Evolutionary conservation across 2,329 filamentous ascomycete species (phyloP), one percentile per base, ranked within the genome.

Genomic region (Monosporascus sp.): DNA sequence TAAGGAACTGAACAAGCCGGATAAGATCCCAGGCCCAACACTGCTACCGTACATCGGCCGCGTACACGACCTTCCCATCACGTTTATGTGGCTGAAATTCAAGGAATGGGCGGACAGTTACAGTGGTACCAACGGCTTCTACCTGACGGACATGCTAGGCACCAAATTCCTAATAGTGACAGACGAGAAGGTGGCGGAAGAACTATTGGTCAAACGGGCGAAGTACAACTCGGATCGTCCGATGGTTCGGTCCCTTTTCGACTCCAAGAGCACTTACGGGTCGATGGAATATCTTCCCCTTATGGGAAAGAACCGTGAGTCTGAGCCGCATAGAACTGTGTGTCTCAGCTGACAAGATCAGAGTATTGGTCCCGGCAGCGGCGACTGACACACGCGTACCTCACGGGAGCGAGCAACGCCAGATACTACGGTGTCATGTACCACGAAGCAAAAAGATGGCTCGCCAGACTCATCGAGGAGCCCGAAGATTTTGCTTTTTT

Each of bases 241-340:
- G 0, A 54, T 62, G 67, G 77, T 81, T 48, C 72, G 71, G 54
- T 80, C 77, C 0, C 62, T 81, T 35, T 77, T 79, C 52, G 77
- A 81, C 61, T 76, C 77, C 0, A 81, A 82, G 65, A 79, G 76
- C 57, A 76, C 74, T 1, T 60, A 76, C 62, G 78, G 78, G 3
- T 80, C 77, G 1, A 79, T 79, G 77, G 77, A 80, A 53, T 81
- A 81, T 53, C 69, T 81, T 2, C 78, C 78, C 5, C 61, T 81
- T 43, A 81, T 81, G 78, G 78, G 78, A 48, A 77, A 74, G 64
- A 81, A 81, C 57, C 69, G 78, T 80, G 66, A 64, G 77, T 64
- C 18, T 24, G 49, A 25, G 53, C 48, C 11, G 25, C 43, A 14
- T 14, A 46, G 7, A 22, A 9, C 20, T 15, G 43, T 8, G 43